A percentile compares a stretch with the other conserved stretches of the same genome.
phyloP scores from a whole-genome alignment of 225 moss, liverwort and hornwort species.

The Climacium dendroides region DNA sequence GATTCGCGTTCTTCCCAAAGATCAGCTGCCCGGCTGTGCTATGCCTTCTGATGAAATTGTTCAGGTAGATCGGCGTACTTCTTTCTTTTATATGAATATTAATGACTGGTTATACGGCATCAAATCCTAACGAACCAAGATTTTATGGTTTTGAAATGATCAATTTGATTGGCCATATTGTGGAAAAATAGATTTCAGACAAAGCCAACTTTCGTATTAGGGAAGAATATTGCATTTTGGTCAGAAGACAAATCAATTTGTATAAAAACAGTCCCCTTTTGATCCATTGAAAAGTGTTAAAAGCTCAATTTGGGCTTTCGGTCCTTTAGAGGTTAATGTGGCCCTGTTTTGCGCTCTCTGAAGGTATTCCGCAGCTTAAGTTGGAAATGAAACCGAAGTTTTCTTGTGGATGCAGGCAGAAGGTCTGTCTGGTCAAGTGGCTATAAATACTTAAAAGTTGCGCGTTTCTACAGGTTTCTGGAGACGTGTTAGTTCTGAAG shows the following conservation, averaged over 20 bases:
- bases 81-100: not conserved
- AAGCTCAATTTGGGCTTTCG: not conserved
- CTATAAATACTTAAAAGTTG: not conserved
- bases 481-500: slow-evolving; percentile 66
- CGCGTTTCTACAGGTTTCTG: slow-evolving; percentile 48
- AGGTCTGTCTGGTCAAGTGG: not conserved
- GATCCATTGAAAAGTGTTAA: not conserved
- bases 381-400: not conserved
- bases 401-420: not conserved
- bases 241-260: not conserved
- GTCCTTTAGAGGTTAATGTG: not conserved
- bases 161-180: not conserved
- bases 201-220: not conserved
- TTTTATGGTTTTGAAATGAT: not conserved
- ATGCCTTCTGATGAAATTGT: slow-evolving; percentile 86
- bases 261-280: not conserved
- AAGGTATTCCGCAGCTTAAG: not conserved
- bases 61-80: slow-evolving; percentile 37
- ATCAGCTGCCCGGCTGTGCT: slow-evolving; percentile 89
- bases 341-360: not conserved
- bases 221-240: not conserved
- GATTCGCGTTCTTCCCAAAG: slow-evolving; percentile 94
- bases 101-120: not conserved
- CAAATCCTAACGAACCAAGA: not conserved
- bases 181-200: not conserved